phyloP scores from a whole-genome alignment of 192 early-diverging fungal species.

The Rhizophagus clarus region DNA sequence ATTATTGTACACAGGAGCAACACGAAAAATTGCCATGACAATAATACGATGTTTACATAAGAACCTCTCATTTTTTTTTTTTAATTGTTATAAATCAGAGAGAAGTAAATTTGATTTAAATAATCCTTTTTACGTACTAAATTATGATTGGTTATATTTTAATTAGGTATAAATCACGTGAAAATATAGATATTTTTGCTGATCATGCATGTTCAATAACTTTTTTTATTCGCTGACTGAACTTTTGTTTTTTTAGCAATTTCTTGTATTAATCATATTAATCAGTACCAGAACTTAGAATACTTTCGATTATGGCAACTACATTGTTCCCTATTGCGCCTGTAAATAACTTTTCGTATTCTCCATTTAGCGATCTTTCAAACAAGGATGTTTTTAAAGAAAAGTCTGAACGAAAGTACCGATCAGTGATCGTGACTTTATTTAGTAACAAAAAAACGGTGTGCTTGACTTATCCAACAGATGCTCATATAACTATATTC shows the following conservation, averaged over 20 bases:
- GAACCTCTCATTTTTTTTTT: background rate
- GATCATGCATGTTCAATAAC: no score
- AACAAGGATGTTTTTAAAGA: background rate
- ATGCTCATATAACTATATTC: background rate
- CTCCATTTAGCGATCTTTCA: background rate
- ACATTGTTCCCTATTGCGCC: background rate
- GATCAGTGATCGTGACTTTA: conserved; percentile 9
- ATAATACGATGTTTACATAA: background rate
- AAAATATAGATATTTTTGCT: no score
- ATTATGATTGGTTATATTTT: background rate
- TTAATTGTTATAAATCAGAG: background rate
- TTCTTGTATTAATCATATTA: no score
- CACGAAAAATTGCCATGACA: background rate
- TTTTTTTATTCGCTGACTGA: no score
- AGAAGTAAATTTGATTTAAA: background rate
- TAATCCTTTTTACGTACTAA: background rate
- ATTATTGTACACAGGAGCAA: background rate
- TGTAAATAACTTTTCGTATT: background rate
- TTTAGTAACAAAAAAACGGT: background rate
- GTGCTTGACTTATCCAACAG: background rate
- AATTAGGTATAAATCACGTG: no score
- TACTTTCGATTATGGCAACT: background rate
- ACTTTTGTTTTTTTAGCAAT: no score
- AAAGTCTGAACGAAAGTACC: background rate
- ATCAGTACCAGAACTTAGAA: no score